Percentiles rank a stretch among this genome's conserved stretches.
Evolutionary conservation across 2,329 filamentous ascomycete species (phyloP).

Genomic region (Talaromyces sp.): DNA sequence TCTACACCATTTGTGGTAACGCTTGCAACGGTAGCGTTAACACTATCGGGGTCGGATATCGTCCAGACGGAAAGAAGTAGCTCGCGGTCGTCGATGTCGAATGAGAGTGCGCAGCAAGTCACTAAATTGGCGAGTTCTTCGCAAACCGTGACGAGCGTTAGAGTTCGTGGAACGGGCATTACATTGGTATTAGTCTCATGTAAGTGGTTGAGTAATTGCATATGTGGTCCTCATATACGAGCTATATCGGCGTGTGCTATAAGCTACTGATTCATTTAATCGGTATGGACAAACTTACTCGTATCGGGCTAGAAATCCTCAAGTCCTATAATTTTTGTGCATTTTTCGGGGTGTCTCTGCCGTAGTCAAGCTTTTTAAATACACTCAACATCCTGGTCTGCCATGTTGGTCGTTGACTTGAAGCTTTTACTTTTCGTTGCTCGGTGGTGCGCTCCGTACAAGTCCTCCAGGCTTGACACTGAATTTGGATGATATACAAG

Average conservation of each 20-base stretch:
- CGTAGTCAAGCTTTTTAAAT: background rate
- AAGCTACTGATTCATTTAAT: background rate
- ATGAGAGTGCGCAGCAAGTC: background rate
- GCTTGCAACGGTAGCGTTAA: background rate
- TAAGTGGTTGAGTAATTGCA: background rate
- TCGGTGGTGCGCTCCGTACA: background rate
- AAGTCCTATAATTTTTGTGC: background rate
- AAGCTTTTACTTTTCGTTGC: background rate
- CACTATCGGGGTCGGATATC: background rate
- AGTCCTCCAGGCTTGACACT: background rate
- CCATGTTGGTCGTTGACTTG: background rate
- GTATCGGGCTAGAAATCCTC: background rate
- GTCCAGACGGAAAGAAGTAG: background rate
- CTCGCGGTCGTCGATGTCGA: background rate
- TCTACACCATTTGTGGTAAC: background rate
- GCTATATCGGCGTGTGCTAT: background rate
- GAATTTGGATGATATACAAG: background rate
- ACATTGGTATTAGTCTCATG: background rate
- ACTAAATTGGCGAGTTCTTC: slow-evolving; percentile 1
- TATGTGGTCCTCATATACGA: background rate
- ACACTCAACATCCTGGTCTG: background rate
- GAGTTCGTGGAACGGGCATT: background rate
- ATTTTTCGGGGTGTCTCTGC: background rate
- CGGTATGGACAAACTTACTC: background rate
- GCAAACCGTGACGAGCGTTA: background rate